These are phyloP conservation scores for Trametes versicolor DNA, from an alignment of 1,284 basidiomycete species.

Conservation along the genomic window DNA sequence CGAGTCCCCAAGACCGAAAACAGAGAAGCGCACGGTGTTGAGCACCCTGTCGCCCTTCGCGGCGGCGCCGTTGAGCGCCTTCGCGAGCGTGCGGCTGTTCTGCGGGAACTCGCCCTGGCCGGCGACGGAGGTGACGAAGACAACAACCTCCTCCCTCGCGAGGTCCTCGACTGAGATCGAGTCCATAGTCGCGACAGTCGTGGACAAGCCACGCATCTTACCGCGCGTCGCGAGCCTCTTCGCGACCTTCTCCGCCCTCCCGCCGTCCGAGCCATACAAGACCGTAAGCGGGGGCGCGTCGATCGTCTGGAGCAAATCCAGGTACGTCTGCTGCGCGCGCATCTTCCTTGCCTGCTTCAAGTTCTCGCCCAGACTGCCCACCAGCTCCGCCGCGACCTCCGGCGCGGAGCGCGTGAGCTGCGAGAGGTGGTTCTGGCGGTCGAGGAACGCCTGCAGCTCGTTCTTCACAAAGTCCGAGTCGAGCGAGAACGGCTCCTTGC, in stretches of 20 bases:
- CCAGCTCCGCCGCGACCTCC: slow-evolving; percentile 85
- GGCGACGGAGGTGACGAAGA: slow-evolving; percentile 95
- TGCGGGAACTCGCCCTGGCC: slow-evolving; percentile 98
- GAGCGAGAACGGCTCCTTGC: slow-evolving; percentile 89
- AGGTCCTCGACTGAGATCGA: slow-evolving; percentile 81
- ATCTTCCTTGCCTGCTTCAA: slow-evolving; percentile 87
- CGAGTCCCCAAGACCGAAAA: slow-evolving; percentile 97
- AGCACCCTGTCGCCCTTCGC: slow-evolving; percentile 65
- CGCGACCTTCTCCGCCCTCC: slow-evolving; percentile 94
- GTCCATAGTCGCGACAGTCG: slow-evolving; percentile 79
- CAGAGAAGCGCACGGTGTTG: slow-evolving; percentile 76
- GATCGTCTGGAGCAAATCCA: slow-evolving; percentile 84
- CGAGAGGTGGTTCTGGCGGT: slow-evolving; percentile 95
- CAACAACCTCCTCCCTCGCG: slow-evolving; percentile 83
- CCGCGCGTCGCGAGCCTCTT: slow-evolving; percentile 89
- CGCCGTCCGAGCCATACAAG: slow-evolving; percentile 94
- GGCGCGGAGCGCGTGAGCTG: slow-evolving; percentile 89
- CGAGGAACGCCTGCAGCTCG: slow-evolving; percentile 95
- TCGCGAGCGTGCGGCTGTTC: slow-evolving; percentile 93
- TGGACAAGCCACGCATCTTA: slow-evolving; percentile 86
- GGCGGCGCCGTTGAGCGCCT: slow-evolving; percentile 80
- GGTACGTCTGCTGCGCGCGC: slow-evolving; percentile 89
- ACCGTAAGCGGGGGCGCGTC: slow-evolving; percentile 93
- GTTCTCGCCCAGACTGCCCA: slow-evolving; percentile 85
- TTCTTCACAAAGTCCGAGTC: slow-evolving; percentile 96